Conservation (phyloP, 208 protist species). For the Leishmania turanica region DNA sequence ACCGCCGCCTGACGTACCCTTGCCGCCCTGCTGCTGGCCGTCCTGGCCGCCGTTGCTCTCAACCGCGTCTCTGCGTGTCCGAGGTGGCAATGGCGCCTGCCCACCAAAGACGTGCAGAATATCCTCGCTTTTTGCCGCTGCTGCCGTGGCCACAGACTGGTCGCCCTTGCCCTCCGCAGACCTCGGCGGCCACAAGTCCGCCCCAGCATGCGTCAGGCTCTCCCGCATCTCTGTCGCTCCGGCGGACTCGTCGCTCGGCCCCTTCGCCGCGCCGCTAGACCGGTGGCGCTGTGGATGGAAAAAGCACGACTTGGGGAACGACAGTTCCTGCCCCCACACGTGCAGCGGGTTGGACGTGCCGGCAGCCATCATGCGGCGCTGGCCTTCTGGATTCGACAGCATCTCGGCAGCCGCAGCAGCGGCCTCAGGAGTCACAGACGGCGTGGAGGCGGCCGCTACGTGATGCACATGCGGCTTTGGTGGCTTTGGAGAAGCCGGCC, state of each 20-base stretch:
- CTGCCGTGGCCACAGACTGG: not conserved
- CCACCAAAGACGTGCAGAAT: not conserved
- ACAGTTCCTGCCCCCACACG: conserved; percentile 39
- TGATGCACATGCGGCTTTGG: not conserved
- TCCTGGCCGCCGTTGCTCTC: not conserved
- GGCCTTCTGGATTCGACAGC: conserved; percentile 11
- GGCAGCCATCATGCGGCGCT: conserved; percentile 20
- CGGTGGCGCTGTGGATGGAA: conserved; percentile 4
- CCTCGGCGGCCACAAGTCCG: conserved; percentile 4
- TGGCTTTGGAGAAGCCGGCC: not conserved
- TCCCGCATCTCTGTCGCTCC: conserved; percentile 12
- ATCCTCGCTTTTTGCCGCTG: not conserved
- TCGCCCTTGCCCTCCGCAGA: conserved; percentile 1
- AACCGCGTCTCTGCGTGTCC: not conserved
- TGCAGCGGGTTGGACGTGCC: conserved; percentile 37
- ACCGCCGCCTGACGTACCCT: not conserved
- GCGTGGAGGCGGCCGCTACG: not conserved
- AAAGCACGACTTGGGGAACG: conserved; percentile 31
- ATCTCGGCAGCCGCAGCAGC: conserved; percentile 4
- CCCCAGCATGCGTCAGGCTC: not conserved
- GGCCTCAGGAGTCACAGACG: not conserved
- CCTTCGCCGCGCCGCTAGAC: not conserved
- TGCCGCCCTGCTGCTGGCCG: not conserved
- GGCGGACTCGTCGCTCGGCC: not conserved
- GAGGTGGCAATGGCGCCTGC: not conserved